Evolutionary conservation across 352 stramenopile species (phyloP), one percentile per base, ranked within the genome.

Genomic region (Aphanomyces euteiches): DNA sequence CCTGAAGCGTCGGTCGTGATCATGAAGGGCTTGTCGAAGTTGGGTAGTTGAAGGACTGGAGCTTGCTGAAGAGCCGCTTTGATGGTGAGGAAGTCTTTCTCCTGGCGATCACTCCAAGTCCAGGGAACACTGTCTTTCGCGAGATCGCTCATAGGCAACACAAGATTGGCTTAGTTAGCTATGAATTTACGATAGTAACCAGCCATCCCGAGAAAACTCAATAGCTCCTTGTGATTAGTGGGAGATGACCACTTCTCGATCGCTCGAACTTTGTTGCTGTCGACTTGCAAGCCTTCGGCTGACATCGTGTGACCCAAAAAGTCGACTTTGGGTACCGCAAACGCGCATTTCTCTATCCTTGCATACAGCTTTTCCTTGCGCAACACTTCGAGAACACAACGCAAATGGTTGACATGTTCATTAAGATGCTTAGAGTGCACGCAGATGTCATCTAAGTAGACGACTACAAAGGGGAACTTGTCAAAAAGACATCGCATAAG

Each of bases 181-280:
- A 79, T 61, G 43, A 74, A 76, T 8, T 66, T 65, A 4, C 67
- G 61, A 66, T 79, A 79, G 54, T 58, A 79, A 5, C 61, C 74
- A 4, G 67, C 63, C 5, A 75, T 53, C 2, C 72, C 72, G 13
- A 79, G 74, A 34, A 74, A 77, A 13, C 66, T 54, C 56, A 75
- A 59, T 0, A 73, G 41, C 38, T 73, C 71, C 43, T 77, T 72
- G 2, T 17, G 37, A 13, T 17, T 70, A 4, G 6, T 45, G 13
- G 70, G 74, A 47, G 34, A 19, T 13, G 58, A 40, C 65, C 61
- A 75, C 3, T 59, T 19, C n/a, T 15, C 47, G 13, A 78, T 54
- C 7, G 72, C 43, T 19, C 47, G 39, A 7, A 67, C 47, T 19
- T 78, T 78, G 12, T 61, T 37, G 7, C 10, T 17, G 21, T 74